Evolutionary conservation across 176 grass and related monocot species (phyloP).

Genomic region (Zea luxurians): DNA sequence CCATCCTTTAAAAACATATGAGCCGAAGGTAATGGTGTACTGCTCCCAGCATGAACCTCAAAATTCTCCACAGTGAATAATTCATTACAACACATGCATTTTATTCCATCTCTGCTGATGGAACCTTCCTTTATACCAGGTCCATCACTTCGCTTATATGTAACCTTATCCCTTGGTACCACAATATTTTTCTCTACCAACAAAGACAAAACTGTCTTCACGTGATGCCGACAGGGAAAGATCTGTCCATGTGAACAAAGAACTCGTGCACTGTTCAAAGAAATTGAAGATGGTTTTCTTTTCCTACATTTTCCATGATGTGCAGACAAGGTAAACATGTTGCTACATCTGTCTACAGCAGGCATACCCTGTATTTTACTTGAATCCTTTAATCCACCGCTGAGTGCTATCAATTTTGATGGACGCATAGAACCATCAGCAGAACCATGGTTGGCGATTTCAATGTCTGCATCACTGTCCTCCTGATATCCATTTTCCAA

Average conservation of each 20-base stretch:
- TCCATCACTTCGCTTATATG: slow-evolving; percentile 44
- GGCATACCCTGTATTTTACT: background rate
- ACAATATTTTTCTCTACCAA: slow-evolving; percentile 68
- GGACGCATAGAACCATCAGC: slow-evolving; percentile 6
- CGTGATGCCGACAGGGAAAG: slow-evolving; percentile 21
- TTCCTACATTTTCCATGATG: slow-evolving; percentile 46
- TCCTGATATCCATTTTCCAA: slow-evolving; percentile 31
- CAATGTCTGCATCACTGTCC: slow-evolving; percentile 23
- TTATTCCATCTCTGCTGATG: slow-evolving; percentile 58
- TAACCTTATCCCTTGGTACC: slow-evolving; percentile 50
- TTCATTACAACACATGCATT: slow-evolving; percentile 68
- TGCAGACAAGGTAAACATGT: slow-evolving; percentile 15
- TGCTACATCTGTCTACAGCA: slow-evolving; percentile 23
- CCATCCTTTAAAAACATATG: slow-evolving; percentile 77
- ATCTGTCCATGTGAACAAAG: slow-evolving; percentile 32
- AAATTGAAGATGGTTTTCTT: slow-evolving; percentile 43
- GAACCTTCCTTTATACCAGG: slow-evolving; percentile 50
- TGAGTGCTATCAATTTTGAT: slow-evolving; percentile 14
- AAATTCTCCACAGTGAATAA: slow-evolving; percentile 55
- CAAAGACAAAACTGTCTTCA: slow-evolving; percentile 57
- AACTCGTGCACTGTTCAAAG: slow-evolving; percentile 16
- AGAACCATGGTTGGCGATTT: slow-evolving; percentile 9
- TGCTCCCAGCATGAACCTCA: slow-evolving; percentile 60
- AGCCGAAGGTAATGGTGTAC: slow-evolving; percentile 40
- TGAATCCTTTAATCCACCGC: slow-evolving; percentile 2